Conservation (phyloP, 495 filamentous ascomycete species). For the Lasiosphaeriaceae sp. region DNA sequence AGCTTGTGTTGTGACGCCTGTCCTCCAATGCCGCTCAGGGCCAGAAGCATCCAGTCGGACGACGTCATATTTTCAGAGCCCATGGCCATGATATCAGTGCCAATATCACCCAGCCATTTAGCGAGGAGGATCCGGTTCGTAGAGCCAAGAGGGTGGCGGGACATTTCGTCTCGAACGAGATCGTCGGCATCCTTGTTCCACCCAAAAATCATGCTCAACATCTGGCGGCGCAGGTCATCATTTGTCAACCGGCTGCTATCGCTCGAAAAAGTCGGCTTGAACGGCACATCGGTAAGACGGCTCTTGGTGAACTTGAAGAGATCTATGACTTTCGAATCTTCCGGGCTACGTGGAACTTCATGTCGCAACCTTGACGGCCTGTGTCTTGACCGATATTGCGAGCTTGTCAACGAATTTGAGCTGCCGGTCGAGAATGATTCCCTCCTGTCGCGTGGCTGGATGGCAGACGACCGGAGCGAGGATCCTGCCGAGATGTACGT, state of each 20-base stretch:
- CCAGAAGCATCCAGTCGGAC: conserved; percentile 95
- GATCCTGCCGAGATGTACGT: conserved; percentile 64
- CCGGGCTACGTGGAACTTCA: conserved; percentile 67
- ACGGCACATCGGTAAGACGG: conserved; percentile 75
- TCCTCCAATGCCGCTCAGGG: conserved; percentile 80
- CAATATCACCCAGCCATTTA: conserved; percentile 88
- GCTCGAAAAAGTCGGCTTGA: conserved; percentile 58
- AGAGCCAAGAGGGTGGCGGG: conserved; percentile 66
- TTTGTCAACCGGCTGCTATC: conserved; percentile 67
- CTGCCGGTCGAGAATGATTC: conserved; percentile 57
- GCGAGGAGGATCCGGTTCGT: conserved; percentile 73
- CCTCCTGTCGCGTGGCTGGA: conserved; percentile 35
- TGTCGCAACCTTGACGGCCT: conserved; percentile 73
- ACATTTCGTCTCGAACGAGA: conserved; percentile 83
- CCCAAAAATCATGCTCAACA: conserved; percentile 92
- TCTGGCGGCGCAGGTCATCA: conserved; percentile 82
- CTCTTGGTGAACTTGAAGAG: conserved; percentile 65
- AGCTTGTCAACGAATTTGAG: conserved; percentile 58
- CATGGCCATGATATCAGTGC: conserved; percentile 75
- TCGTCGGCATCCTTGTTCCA: conserved; percentile 85
- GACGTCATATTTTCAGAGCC: conserved; percentile 78
- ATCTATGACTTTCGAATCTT: conserved; percentile 57
- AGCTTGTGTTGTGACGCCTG: conserved; percentile 82
- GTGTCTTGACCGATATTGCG: conserved; percentile 57
- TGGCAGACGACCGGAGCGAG: conserved; percentile 42